Percentiles rank a stretch among this genome's conserved stretches.
These are phyloP conservation scores for Eucalyptus regnans DNA, from an alignment of 345 rosid genomes.

Conservation along the genomic window DNA sequence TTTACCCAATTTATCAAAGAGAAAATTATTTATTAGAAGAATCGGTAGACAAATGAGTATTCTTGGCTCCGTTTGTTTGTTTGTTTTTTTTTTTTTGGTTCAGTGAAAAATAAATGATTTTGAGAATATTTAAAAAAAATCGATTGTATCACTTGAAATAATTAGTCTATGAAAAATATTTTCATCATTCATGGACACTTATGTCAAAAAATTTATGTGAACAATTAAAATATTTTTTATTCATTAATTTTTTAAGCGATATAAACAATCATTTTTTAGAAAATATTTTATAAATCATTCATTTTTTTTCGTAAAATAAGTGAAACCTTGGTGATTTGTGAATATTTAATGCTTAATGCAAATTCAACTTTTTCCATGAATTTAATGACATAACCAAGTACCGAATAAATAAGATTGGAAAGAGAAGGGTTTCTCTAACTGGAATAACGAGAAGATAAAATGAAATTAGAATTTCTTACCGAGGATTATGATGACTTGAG, in stretches of 20 bases:
- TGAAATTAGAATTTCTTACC: neutral
- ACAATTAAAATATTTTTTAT: no score
- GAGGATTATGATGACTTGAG: slow-evolving; percentile 7
- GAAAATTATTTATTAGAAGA: neutral
- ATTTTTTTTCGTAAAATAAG: fast-evolving
- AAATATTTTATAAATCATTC: no score
- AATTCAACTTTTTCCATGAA: neutral
- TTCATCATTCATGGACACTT: fast-evolving
- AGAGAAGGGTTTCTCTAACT: neutral
- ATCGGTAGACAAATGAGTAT: neutral
- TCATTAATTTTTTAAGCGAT: no score
- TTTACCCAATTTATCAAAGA: neutral
- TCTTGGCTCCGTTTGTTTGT: no score
- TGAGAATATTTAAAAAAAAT: no score
- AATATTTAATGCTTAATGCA: neutral
- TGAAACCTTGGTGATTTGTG: no score
- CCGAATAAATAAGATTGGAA: neutral
- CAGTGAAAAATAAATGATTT: no score
- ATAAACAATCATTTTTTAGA: no score
- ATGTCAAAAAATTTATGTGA: neutral
- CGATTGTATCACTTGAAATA: fast-evolving
- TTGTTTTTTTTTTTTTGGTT: no score
- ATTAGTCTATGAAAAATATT: no score
- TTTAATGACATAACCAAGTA: neutral
- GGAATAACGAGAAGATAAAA: neutral